A percentile compares a stretch with the other conserved stretches of the same genome.
Conservation (phyloP, 2,329 filamentous ascomycete genomes). For the Dactylellina parvicollis region DNA sequence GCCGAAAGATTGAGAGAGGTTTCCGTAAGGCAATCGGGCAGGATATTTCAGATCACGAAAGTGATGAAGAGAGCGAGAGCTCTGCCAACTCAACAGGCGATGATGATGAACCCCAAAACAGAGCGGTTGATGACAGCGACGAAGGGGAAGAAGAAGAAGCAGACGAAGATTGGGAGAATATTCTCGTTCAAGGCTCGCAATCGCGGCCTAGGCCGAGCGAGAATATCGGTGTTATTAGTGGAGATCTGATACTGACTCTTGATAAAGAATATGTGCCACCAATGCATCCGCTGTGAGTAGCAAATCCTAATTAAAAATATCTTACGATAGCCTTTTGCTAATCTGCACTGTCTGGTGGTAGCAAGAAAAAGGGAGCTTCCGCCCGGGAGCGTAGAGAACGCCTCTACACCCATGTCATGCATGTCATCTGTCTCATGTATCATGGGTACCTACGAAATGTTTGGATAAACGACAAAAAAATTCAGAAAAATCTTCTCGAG, state of each 20-base stretch:
- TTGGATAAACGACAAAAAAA: conserved; percentile 80
- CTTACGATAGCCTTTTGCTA: conserved; percentile 68
- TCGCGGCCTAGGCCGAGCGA: conserved; percentile 61
- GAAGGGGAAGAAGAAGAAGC: conserved; percentile 63
- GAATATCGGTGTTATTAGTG: conserved; percentile 66
- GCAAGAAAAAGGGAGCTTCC: conserved; percentile 83
- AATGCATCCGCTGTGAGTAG: conserved; percentile 5
- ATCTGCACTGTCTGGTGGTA: conserved; percentile 63
- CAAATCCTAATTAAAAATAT: conserved; percentile 59
- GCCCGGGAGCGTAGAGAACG: conserved; percentile 85
- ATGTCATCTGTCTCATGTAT: conserved; percentile 87
- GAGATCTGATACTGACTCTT: conserved; percentile 79
- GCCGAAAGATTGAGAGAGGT: conserved; percentile 35
- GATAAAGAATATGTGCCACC: conserved; percentile 68
- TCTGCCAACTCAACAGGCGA: background rate
- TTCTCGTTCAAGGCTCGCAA: conserved; percentile 61
- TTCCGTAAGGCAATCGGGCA: conserved; percentile 39
- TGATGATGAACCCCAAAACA: background rate
- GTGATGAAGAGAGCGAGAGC: conserved; percentile 25
- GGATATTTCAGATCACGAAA: conserved; percentile 28
- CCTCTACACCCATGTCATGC: conserved; percentile 82
- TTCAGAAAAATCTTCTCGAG: conserved; percentile 80
- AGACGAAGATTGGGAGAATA: conserved; percentile 69
- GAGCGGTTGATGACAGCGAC: conserved; percentile 56
- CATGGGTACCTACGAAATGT: conserved; percentile 87